Conservation (phyloP, 371 early-diverging fungal species). For the Mucor indicus region DNA sequence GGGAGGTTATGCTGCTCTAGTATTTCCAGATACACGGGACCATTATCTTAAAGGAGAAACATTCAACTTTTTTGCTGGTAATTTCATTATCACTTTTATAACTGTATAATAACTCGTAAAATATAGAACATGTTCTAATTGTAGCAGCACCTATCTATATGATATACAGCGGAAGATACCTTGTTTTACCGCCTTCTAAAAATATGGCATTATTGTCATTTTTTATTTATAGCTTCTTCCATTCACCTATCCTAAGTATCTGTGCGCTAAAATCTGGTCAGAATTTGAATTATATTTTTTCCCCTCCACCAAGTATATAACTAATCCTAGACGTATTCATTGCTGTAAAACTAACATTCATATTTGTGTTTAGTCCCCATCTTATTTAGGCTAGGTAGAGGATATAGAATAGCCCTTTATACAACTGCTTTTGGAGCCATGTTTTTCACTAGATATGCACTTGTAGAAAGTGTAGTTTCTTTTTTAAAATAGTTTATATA, state of each 20-base stretch:
- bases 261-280: constrained; percentile 39
- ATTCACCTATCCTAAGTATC: constrained; percentile 37
- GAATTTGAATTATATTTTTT: constrained; percentile 50
- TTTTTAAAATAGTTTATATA: no score
- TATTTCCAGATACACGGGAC: constrained; percentile 58
- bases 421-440: constrained; percentile 21
- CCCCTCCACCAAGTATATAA: constrained; percentile 46
- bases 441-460: constrained; percentile 21
- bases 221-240: constrained; percentile 45
- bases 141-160: constrained; percentile 45
- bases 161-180: constrained; percentile 48
- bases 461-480: constrained; percentile 14
- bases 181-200: constrained; percentile 40
- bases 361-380: constrained; percentile 11
- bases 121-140: constrained; percentile 45
- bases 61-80: constrained; percentile 63
- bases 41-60: constrained; percentile 52
- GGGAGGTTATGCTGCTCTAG: constrained; percentile 57
- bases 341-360: not conserved
- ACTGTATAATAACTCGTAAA: no score
- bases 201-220: constrained; percentile 47
- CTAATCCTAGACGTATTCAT: no score
- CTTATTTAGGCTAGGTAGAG: constrained; percentile 12
- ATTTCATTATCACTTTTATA: no score
- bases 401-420: constrained; percentile 23